A percentile compares a stretch with the other conserved stretches of the same genome.
These are phyloP conservation scores for Ophiostoma fasciatum DNA, from an alignment of 2,329 filamentous ascomycete genomes.

Conservation along the genomic window DNA sequence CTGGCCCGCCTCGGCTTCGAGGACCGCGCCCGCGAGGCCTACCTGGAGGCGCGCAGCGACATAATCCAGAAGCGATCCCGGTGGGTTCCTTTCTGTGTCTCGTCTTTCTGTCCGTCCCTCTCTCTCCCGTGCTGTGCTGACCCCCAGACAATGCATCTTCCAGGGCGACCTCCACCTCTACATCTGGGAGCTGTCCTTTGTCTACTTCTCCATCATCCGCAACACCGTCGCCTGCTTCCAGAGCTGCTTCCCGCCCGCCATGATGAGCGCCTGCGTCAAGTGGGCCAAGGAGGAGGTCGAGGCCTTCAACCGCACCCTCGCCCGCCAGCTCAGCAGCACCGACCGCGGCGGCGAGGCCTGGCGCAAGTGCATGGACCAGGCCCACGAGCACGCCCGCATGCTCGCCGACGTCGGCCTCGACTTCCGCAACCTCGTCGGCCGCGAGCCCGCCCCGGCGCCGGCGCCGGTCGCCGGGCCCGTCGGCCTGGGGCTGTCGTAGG, in stretches of 20 bases:
- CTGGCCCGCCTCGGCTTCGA: constrained; percentile 78
- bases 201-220: constrained; percentile 87
- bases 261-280: constrained; percentile 90
- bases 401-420: constrained; percentile 78
- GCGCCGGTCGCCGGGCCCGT: constrained; percentile 18
- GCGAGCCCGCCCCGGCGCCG: constrained; percentile 25
- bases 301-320: constrained; percentile 71
- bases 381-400: constrained; percentile 65
- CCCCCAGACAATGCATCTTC: constrained; percentile 72
- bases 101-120: neutral
- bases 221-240: constrained; percentile 89
- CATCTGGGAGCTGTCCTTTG: constrained; percentile 88
- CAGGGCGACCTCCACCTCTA: constrained; percentile 86
- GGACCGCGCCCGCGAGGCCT: constrained; percentile 74
- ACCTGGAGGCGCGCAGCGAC: constrained; percentile 63
- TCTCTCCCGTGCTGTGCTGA: neutral
- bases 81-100: constrained; percentile 41
- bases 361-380: constrained; percentile 69
- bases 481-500: constrained; percentile 28
- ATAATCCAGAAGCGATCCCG: constrained; percentile 71
- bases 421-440: constrained; percentile 68
- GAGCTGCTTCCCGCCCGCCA: constrained; percentile 65
- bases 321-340: constrained; percentile 74
- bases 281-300: constrained; percentile 97
- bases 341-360: constrained; percentile 62